Evolutionary conservation across 2,329 filamentous ascomycete genomes (phyloP), one percentile per base, ranked within the genome.

Genomic region (Tolypocladium cylindrosporum): DNA sequence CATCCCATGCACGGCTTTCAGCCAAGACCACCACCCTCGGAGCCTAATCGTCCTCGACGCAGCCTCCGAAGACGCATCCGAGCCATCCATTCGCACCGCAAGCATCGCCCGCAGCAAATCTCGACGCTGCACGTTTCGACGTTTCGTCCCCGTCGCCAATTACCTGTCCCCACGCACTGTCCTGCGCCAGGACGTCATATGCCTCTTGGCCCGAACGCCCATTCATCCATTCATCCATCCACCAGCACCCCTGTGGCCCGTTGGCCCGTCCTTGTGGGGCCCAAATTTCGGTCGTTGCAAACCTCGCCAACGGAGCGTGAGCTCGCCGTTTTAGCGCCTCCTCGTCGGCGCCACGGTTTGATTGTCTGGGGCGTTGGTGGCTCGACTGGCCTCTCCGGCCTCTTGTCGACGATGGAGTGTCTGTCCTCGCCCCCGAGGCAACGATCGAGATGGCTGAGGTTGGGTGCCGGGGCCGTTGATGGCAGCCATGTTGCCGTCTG

Each of bases 251-350:
- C 42, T 56, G 48, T 31, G 42, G 50, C 50, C 43, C 41, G 55
- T 52, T 31, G 42, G 50, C 50, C 43, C 41, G 55, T 52, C 57
- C 31, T 14, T 55, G 57, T 57, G 59, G 54, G 59, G 37, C 19
- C 43, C 59, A 60, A 60, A 60, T 60, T 57, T 60, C 59, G 55
- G 55, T 31, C 59, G 56, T 56, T 60, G 56, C 43, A 37, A 55
- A 45, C 40, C 48, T 57, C 51, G 55, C 51, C 42, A 52, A 39
- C 55, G 21, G 21, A 42, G 45, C 21, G 24, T 43, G 37, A 27
- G n/a, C 41, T 36, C 34, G 39, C 43, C 11, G 24, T 51, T 31
- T 27, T 58, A 58, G 57, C 57, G 57, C 42, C 24, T 54, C 48
- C 55, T 45, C 19, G n/a, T 27, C 27, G 21, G 48, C 48, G 55